phyloP scores from a whole-genome alignment of 768 basidiomycete genomes.

The Amanita pseudoporphyria region DNA sequence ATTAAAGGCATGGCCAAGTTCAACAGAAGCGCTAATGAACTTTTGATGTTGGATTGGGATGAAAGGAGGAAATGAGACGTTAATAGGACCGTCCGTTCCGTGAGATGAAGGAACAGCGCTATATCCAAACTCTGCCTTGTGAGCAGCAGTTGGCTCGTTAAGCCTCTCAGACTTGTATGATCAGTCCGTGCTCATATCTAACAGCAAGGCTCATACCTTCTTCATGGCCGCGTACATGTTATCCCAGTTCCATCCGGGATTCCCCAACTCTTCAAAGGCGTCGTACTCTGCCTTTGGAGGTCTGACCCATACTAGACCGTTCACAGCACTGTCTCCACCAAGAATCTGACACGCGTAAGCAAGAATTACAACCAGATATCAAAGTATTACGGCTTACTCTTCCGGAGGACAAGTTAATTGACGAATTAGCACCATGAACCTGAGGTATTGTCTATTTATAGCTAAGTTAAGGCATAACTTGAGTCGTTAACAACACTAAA shows the following conservation, averaged over 20 bases:
- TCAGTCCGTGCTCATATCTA: not conserved
- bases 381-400: conserved; percentile 12
- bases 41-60: conserved; percentile 21
- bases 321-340: conserved; percentile 26
- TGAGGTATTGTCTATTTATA: conserved; percentile 16
- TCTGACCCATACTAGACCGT: conserved; percentile 26
- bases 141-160: conserved; percentile 14
- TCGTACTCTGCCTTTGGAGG: conserved; percentile 15
- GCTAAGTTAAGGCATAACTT: not conserved
- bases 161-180: conserved; percentile 18
- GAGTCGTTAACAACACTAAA: not conserved
- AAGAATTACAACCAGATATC: not conserved
- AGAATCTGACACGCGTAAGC: conserved; percentile 17
- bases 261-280: conserved; percentile 10
- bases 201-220: conserved; percentile 7
- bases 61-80: conserved; percentile 21
- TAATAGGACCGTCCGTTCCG: conserved; percentile 18
- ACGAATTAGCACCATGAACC: conserved; percentile 14
- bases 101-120: conserved; percentile 14
- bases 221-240: conserved; percentile 13
- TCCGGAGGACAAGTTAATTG: conserved; percentile 20
- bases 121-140: conserved; percentile 17
- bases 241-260: conserved; percentile 15
- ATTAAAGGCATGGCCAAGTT: conserved; percentile 24
- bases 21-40: conserved; percentile 20